These are phyloP conservation scores for Exophiala xenobiotica DNA, from an alignment of 2,329 filamentous ascomycete species.

Conservation along the genomic window DNA sequence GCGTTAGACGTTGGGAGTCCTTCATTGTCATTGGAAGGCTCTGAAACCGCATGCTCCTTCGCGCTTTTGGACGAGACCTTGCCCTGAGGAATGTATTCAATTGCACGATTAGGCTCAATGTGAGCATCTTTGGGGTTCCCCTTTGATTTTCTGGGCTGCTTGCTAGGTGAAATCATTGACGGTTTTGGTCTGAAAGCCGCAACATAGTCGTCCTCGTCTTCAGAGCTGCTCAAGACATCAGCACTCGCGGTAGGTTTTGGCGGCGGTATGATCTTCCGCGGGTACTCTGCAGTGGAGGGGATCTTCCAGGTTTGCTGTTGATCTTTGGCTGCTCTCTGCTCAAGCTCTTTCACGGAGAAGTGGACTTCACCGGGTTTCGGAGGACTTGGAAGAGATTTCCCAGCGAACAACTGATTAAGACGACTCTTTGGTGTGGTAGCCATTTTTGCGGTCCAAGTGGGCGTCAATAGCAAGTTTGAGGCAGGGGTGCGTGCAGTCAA, in stretches of 20 bases:
- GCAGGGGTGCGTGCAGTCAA: too few relatives aligned
- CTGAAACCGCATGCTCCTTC: neutral
- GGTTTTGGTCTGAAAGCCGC: conserved; percentile 20
- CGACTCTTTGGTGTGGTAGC: conserved; percentile 20
- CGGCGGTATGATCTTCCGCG: conserved; percentile 8
- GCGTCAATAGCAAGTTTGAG: neutral
- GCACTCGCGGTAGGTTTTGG: conserved; percentile 5
- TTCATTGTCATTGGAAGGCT: conserved; percentile 4
- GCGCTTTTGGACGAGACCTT: conserved; percentile 7
- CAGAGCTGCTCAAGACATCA: conserved; percentile 18
- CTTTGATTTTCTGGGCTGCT: neutral
- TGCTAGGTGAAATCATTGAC: conserved; percentile 16
- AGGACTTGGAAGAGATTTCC: conserved; percentile 12
- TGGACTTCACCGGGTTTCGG: conserved; percentile 13
- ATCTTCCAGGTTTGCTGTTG: conserved; percentile 11
- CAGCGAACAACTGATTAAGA: conserved; percentile 20
- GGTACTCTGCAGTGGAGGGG: conserved; percentile 11
- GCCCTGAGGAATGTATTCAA: conserved; percentile 12
- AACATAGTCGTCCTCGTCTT: conserved; percentile 31
- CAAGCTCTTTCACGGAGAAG: conserved; percentile 22
- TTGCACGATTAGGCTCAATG: neutral
- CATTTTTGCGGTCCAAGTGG: conserved; percentile 12
- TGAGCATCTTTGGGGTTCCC: neutral
- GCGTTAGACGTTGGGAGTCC: conserved; percentile 12
- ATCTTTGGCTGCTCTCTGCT: conserved; percentile 13